Evolutionary conservation across 208 protist species (phyloP).

Genomic region (Entamoeba invadens): DNA sequence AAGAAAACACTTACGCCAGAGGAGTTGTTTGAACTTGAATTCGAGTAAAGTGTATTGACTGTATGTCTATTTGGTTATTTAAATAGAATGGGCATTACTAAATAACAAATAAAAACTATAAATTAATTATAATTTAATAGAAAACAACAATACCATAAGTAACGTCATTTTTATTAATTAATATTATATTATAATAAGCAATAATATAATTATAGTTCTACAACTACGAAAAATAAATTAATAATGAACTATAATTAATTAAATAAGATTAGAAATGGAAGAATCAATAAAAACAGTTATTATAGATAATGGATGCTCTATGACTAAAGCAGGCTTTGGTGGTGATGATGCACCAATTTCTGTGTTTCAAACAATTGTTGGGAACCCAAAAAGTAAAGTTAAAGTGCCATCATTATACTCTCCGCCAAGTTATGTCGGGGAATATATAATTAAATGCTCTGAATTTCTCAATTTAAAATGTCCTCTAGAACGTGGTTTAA

Average conservation of each 20-base stretch:
- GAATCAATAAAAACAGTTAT: background rate
- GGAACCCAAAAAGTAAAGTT: slow-evolving; percentile 30
- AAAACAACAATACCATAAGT: too few relatives aligned
- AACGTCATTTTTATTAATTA: too few relatives aligned
- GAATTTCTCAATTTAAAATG: slow-evolving; percentile 27
- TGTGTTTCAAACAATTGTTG: slow-evolving; percentile 53
- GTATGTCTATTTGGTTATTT: too few relatives aligned
- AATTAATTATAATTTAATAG: too few relatives aligned
- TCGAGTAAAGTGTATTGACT: background rate
- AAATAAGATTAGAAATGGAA: too few relatives aligned
- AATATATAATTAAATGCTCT: slow-evolving; percentile 19
- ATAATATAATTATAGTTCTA: too few relatives aligned
- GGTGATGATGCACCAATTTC: background rate
- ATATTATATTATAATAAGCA: too few relatives aligned
- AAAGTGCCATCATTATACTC: background rate
- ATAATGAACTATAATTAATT: too few relatives aligned
- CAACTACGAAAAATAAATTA: too few relatives aligned
- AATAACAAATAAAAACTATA: too few relatives aligned
- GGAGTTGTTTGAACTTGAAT: background rate
- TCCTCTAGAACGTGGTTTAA: slow-evolving; percentile 28
- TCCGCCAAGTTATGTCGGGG: slow-evolving; percentile 24
- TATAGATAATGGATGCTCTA: slow-evolving; percentile 38
- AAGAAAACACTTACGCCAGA: background rate
- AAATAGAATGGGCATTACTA: too few relatives aligned
- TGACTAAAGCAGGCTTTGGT: background rate